A percentile compares a stretch with the other conserved stretches of the same genome.
These are phyloP conservation scores for Leishmania lainsoni DNA, from an alignment of 208 protist species.

Conservation along the genomic window DNA sequence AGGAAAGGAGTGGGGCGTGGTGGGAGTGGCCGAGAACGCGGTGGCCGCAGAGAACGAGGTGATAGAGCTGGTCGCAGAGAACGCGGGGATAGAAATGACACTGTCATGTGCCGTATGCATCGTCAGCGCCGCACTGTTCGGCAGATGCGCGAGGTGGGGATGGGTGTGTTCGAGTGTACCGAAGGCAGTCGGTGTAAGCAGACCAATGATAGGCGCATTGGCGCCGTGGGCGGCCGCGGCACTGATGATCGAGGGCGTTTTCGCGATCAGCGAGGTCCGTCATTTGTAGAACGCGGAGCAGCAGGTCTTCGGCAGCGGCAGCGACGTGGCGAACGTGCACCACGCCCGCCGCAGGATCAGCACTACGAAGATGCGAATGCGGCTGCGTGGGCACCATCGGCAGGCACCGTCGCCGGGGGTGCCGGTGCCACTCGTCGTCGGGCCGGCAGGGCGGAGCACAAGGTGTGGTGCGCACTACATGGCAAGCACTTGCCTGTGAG, in stretches of 20 bases:
- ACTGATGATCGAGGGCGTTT: conserved; percentile 9
- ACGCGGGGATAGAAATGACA: conserved; percentile 57
- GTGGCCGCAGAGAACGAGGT: conserved; percentile 8
- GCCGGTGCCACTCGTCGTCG: conserved; percentile 20
- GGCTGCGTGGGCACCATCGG: conserved; percentile 29
- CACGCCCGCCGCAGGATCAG: conserved; percentile 15
- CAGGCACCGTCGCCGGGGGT: not conserved
- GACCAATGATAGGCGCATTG: conserved; percentile 15
- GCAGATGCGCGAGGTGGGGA: conserved; percentile 76
- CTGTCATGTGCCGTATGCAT: conserved; percentile 67
- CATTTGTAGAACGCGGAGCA: conserved; percentile 3
- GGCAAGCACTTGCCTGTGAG: conserved; percentile 66
- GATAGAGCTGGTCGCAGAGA: conserved; percentile 37
- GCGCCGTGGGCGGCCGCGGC: conserved; percentile 15
- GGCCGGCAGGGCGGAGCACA: conserved; percentile 39
- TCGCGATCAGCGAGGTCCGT: conserved; percentile 19
- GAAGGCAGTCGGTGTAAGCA: conserved; percentile 41
- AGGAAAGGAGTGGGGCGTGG: conserved; percentile 1
- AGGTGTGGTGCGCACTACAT: conserved; percentile 83
- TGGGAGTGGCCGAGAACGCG: conserved; percentile 7
- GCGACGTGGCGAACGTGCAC: conserved; percentile 21
- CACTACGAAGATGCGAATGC: conserved; percentile 33
- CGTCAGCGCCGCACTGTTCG: conserved; percentile 55
- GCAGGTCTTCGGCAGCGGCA: conserved; percentile 7
- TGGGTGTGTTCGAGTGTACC: conserved; percentile 75